Base-by-base conservation (phyloP, 169 alveolate species). In the Eimeria tenella region DNA sequence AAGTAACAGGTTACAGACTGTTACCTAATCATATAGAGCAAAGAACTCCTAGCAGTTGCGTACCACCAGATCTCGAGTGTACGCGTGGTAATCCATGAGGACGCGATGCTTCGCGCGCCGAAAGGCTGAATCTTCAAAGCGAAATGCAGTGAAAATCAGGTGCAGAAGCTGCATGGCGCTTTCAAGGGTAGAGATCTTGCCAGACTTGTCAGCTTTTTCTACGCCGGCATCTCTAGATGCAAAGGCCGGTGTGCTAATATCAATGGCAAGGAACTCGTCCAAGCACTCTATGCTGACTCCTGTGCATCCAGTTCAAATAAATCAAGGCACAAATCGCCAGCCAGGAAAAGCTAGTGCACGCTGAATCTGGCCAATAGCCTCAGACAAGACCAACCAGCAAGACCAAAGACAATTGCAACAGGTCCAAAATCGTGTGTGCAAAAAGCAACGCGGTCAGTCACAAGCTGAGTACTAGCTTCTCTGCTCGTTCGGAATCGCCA, bases 211-310 rank as follows among this genome's bases (percentile, higher is more conserved):
- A 9, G 81, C 71, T 65, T 42, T n/a, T 60, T 65, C 83, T 4
- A 68, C 13, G 52, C 42, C 70, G 21, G 83, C 81, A 15, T 68
- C 93, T 11, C 84, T 68, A 11, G 93, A 15, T 23, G 93, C 93
- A 86, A 68, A 68, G 17, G 94, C 87, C 15, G 94, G 94, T 56
- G 63, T 84, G 90, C 95, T 79, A 71, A 97, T 95, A 60, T 96
- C 97, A 53, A 97, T 96, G 55, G 96, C 94, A 89, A 97, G 75
- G 93, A 87, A 96, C 81, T 97, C 98, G 84, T 96, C 97, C 88
- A 95, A 91, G 89, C 96, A 92, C 82, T 95, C 96, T 49, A 97
- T 96, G 94, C 89, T 81, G 52, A 97, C 98, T 15, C 94, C 94
- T 91, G 94, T 25, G 62, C 23, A 73, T 23, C 60, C 63, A 70